Evolutionary conservation across 1,139 yeast species (phyloP).

Genomic region (Yamadazyma pseudoaaseri): DNA sequence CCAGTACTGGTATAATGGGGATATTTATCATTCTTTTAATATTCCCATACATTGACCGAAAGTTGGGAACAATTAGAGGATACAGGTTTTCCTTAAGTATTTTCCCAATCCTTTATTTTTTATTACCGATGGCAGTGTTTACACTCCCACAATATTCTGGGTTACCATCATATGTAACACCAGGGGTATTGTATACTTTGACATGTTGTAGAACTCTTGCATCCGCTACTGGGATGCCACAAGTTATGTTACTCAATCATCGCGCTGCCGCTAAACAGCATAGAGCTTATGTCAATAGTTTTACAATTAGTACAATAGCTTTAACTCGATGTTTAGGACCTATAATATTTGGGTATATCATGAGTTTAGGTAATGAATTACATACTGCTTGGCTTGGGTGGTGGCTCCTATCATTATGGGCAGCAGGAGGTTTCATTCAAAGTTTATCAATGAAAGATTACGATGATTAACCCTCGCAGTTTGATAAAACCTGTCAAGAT

Average conservation of each 20-base stretch:
- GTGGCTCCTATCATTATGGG: slow-evolving; percentile 41
- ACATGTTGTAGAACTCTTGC: slow-evolving; percentile 35
- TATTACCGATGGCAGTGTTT: slow-evolving; percentile 52
- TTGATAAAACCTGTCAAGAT: no score
- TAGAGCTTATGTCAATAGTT: slow-evolving; percentile 50
- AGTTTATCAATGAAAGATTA: slow-evolving; percentile 26
- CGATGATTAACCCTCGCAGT: no score
- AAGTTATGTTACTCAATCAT: slow-evolving; percentile 36
- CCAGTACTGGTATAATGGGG: slow-evolving; percentile 57
- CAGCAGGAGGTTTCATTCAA: slow-evolving; percentile 31
- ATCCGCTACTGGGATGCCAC: slow-evolving; percentile 19
- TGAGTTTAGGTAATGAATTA: slow-evolving; percentile 44
- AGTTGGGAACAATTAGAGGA: slow-evolving; percentile 44
- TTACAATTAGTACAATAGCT: slow-evolving; percentile 49
- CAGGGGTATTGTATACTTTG: slow-evolving; percentile 19
- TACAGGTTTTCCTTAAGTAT: slow-evolving; percentile 40
- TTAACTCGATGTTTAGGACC: slow-evolving; percentile 61
- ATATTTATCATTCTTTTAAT: slow-evolving; percentile 48
- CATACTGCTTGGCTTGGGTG: slow-evolving; percentile 51
- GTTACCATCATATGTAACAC: slow-evolving; percentile 26
- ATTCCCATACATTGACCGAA: slow-evolving; percentile 55
- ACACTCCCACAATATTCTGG: slow-evolving; percentile 27
- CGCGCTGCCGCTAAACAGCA: slow-evolving; percentile 47
- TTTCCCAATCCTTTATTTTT: slow-evolving; percentile 48
- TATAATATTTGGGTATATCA: slow-evolving; percentile 53